Evolutionary conservation across 2,329 filamentous ascomycete species (phyloP).

Genomic region (Cytospora piceicola): DNA sequence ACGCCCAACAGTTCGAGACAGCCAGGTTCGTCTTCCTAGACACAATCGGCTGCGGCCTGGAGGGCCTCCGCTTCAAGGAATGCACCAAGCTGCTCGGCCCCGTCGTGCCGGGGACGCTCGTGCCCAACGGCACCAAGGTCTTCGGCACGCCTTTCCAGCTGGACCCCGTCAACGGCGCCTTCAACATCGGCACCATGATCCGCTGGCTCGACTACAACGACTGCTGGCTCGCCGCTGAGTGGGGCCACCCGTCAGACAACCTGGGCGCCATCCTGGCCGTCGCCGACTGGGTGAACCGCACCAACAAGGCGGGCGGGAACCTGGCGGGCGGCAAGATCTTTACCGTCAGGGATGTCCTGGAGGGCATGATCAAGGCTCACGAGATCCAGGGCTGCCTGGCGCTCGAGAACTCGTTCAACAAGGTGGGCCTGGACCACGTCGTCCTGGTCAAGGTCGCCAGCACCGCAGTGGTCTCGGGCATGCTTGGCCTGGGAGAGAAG

Average conservation of each 20-base stretch:
- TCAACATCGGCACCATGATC: slow-evolving; percentile 99
- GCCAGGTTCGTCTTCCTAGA: slow-evolving; percentile 96
- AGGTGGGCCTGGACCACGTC: slow-evolving; percentile 96
- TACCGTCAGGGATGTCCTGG: slow-evolving; percentile 87
- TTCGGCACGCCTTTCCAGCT: slow-evolving; percentile 92
- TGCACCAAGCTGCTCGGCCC: slow-evolving; percentile 95
- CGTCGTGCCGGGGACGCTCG: slow-evolving; percentile 84
- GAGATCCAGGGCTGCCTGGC: slow-evolving; percentile 98
- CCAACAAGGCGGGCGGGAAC: slow-evolving; percentile 75
- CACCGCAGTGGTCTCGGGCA: slow-evolving; percentile 90
- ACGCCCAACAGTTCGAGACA: slow-evolving; percentile 75
- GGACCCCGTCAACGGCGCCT: slow-evolving; percentile 92
- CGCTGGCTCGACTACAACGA: slow-evolving; percentile 99
- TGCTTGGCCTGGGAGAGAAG: slow-evolving; percentile 86
- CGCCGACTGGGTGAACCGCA: slow-evolving; percentile 96
- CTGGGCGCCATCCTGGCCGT: slow-evolving; percentile 94
- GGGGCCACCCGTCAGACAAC: slow-evolving; percentile 99
- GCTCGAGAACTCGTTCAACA: slow-evolving; percentile 98
- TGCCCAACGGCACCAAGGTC: slow-evolving; percentile 90
- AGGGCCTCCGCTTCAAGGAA: slow-evolving; percentile 93
- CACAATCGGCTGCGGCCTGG: slow-evolving; percentile 93
- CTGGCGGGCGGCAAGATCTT: slow-evolving; percentile 86
- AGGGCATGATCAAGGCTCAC: slow-evolving; percentile 99
- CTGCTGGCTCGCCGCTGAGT: slow-evolving; percentile 98
- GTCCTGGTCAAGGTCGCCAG: slow-evolving; percentile 97